Evolutionary conservation across 2,329 filamentous ascomycete species (phyloP), one percentile per base, ranked within the genome.

Genomic region (Aureobasidium pullulans): DNA sequence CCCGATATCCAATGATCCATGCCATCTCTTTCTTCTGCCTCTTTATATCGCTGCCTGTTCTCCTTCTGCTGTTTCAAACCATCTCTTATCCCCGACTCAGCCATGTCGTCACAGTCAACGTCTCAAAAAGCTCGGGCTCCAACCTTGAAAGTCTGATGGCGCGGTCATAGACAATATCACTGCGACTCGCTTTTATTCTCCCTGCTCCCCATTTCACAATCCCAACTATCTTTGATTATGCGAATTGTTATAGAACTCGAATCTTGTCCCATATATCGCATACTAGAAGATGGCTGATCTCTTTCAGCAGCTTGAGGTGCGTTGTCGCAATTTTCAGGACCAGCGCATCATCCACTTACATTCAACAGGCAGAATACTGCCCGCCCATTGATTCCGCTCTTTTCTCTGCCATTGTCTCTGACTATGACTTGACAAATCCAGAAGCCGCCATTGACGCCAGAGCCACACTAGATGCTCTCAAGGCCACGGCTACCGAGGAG

Each of bases 361-460:
- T 32, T 11, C 8, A 10, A 7, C 43, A 92, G 85, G 80, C 84
- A 62, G 83, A 87, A 64, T 93, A 90, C 68, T 86, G 85, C 69
- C 82, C 87, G 28, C 81, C 86, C 16, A 73, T 96, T 42, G 92
- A 96, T 65, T 83, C 90, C 64, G 82, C 89, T 0, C 80, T 93
- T 11, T 82, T 96, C 61, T 81, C 87, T 57, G 86, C 90, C 4
- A 88, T 96, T 52, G 77, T 84, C 5, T 83, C 77, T 56, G 93
- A 97, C 68, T 89, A 84, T 71, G 82, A 91, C 65, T 75, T 92
- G 16, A 69, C 73, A 2, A 71, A 83, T 23, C 66, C 79, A 0
- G 70, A 74, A 0, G 76, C 85, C 43, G 75, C 85, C 34, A 68
- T 79, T 2, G 74, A 77, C 9, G 84, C 86, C 2, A 80, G 81